Evolutionary conservation across 2,329 filamentous ascomycete genomes (phyloP), one percentile per base, ranked within the genome.

Genomic region (Ascochyta pisi): DNA sequence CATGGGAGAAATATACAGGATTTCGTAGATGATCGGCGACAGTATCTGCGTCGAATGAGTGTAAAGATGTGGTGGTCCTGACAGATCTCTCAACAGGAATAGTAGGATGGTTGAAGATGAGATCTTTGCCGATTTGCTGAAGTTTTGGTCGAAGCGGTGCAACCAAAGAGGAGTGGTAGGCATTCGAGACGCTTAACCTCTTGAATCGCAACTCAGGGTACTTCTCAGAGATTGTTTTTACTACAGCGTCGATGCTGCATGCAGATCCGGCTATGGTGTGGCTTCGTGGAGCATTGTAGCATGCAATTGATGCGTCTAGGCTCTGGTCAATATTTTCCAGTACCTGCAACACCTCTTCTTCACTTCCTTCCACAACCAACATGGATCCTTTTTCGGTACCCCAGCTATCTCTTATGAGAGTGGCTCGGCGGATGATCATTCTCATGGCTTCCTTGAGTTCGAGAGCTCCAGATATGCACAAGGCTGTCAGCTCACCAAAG

Each of bases 1-100:
- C 82, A 7, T 81, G 69, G 22, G 70, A 34, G 59, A 81, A 82
- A 60, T 70, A 81, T 0, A 83, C 81, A 0, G 81, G 78, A 0
- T 75, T 37, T 1, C 80, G 60, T 64, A 79, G 75, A 46, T 83
- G 81, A 0, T 72, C 48, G 0, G 74, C 43, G 8, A 63, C 40
- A 13, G 41, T 22, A 9, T 47, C 4, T 6, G 34, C 16, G 12
- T 37, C 26, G 4, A 37, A 39, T 10, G 34, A 12, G n/a, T 22
- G 34, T 15, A 12, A n/a, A 8, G 26, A 16, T 4, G 19, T 9
- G 8, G 40, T 12, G 7, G 19, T 27, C 12, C 45, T 35, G 22
- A 35, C 45, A 8, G 50, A 26, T 33, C 31, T 47, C 22, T 78
- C 74, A 1, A 78, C 3, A 0, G 55, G 68, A 29, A 81, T 77